Evolutionary conservation across 2,329 filamentous ascomycete genomes (phyloP).

Genomic region (Cytospora leucostoma): DNA sequence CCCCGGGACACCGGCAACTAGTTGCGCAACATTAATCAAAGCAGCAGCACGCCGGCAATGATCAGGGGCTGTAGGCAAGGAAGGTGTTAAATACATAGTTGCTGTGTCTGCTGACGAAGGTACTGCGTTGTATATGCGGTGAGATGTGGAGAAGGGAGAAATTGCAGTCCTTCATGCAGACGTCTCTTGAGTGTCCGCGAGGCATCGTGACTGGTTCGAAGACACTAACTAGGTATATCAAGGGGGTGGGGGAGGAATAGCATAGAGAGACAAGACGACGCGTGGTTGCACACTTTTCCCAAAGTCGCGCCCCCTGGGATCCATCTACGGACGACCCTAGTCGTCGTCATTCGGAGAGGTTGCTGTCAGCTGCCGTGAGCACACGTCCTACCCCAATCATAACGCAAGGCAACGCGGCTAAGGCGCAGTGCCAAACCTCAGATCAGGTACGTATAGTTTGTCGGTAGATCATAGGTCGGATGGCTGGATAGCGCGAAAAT

Average conservation of each 20-base stretch:
- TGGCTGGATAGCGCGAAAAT: too few relatives aligned
- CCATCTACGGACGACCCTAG: not conserved
- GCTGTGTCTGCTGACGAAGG: slow-evolving; percentile 4
- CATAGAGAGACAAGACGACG: slow-evolving; percentile 7
- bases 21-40: not conserved
- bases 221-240: not conserved
- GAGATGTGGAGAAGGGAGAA: slow-evolving; percentile 12
- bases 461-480: too few relatives aligned
- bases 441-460: too few relatives aligned
- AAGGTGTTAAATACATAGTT: not conserved
- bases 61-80: slow-evolving; percentile 1
- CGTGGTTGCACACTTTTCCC: not conserved
- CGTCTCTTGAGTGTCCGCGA: not conserved
- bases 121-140: not conserved
- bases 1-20: not conserved
- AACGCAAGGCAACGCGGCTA: not conserved
- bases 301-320: not conserved
- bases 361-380: not conserved
- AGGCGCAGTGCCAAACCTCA: not conserved
- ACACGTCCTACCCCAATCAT: not conserved
- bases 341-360: not conserved
- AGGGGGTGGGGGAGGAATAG: not conserved
- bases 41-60: not conserved
- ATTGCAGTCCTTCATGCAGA: slow-evolving; percentile 18
- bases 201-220: slow-evolving; percentile 14